Evolutionary conservation across 345 rosid species (phyloP), one percentile per base, ranked within the genome.

Genomic region (Eucalyptus sp.): DNA sequence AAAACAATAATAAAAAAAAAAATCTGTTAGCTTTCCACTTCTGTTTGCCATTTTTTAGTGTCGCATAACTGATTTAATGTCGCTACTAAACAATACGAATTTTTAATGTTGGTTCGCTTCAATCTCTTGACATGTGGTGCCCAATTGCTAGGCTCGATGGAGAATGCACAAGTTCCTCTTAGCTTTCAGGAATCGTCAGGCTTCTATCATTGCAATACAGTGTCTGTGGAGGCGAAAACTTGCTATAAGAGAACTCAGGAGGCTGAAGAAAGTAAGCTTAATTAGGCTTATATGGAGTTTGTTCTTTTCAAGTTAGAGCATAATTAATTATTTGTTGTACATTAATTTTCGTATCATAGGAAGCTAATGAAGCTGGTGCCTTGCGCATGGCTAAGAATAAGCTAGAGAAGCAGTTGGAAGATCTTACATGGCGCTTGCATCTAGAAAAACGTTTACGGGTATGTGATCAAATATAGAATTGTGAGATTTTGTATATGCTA

Each of bases 281-380:
- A 76, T 76, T 22, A 20, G 29, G 41, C 43, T 79, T 80, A 80
- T 27, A 58, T 46, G 50, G 37, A 62, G 13, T 48, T 50, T 62
- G 31, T 87, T 87, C 54, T 87, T 29, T 81, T 56, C 84, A 41
- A 37, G 84, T 20, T 41, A 41, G 54, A 62, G 48, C 56, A 58
- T 60, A 48, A 87, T 68, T 87, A 48, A 80, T 52, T 88, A 41
- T 80, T 62, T 88, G 52, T 27, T 66, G 56, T 86, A 13, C 33
- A 33, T 92, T 71, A 3, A 51, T 83, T 89, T 33, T 68, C 80
- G n/a, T 90, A 87, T 91, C 48, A 87, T 95, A 97, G 98, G 97
- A 93, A 91, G 99, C 99, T 90, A 96, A 95, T 93, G 99, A 97
- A 94, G 88, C 98, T 24, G 99, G 99, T 91, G 99, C 99, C 50